Percentiles rank a stretch among this genome's conserved stretches.
phyloP scores from a whole-genome alignment of 208 protist species.

The Leishmania turanica region DNA sequence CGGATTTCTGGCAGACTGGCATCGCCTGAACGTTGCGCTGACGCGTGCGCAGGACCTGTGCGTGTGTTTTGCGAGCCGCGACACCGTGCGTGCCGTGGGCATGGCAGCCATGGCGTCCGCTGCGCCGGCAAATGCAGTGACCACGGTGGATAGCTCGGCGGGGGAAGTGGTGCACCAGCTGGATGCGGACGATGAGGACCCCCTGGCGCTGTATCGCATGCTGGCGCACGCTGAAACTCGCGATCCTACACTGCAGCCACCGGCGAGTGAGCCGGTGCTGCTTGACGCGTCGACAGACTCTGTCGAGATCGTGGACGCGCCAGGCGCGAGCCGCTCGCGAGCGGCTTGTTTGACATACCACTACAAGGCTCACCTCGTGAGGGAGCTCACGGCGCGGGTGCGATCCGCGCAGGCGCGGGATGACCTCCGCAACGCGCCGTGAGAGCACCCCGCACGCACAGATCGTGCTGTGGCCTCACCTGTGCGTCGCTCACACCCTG shows the following conservation, averaged over 20 bases:
- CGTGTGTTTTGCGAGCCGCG: slow-evolving; percentile 65
- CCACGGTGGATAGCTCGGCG: slow-evolving; percentile 28
- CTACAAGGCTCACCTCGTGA: not conserved
- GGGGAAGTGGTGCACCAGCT: slow-evolving; percentile 31
- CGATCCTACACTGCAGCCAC: slow-evolving; percentile 10
- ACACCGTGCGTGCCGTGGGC: slow-evolving; percentile 43
- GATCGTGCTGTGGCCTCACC: not conserved
- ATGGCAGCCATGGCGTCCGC: slow-evolving; percentile 13
- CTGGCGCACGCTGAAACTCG: slow-evolving; percentile 43
- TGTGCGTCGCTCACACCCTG: not conserved
- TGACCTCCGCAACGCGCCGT: not conserved
- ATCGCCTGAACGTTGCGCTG: slow-evolving; percentile 93
- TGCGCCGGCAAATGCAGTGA: slow-evolving; percentile 6
- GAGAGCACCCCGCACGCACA: not conserved
- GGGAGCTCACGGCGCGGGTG: slow-evolving; percentile 13
- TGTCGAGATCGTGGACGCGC: slow-evolving; percentile 5
- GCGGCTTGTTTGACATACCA: slow-evolving; percentile 9
- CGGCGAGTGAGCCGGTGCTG: not conserved
- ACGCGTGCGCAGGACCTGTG: slow-evolving; percentile 90
- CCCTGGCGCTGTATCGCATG: slow-evolving; percentile 52
- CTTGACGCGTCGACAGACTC: slow-evolving; percentile 4
- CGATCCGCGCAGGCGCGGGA: not conserved
- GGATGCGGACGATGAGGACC: slow-evolving; percentile 56
- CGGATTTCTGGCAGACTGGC: slow-evolving; percentile 90
- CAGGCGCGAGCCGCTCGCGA: not conserved